Base-by-base conservation (phyloP, 2,329 filamentous ascomycete genomes). In the Emmonsiellopsis sp. region DNA sequence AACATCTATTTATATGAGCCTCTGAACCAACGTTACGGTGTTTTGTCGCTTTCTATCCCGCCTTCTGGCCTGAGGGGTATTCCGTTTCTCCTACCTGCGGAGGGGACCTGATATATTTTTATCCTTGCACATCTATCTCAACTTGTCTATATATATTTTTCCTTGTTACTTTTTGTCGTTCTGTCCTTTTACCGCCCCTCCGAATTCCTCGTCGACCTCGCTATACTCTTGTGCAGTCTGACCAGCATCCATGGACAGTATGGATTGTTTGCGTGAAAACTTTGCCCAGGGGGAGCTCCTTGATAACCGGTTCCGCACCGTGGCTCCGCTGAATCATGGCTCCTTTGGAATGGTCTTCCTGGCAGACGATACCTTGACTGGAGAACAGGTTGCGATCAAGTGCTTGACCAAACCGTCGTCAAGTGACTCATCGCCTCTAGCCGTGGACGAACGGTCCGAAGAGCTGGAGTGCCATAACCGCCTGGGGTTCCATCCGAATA, bases 261-360 rank as follows among this genome's bases (percentile, higher is more conserved):
- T 95, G 89, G 88, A 90, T 75, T 95, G 89, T 78, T 82, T 95
- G 78, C 84, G 85, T 75, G 83, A 90, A 74, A 80, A 84, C 67
- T 93, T 95, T 74, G 77, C 83, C 66, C 78, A 83, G 71, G 88
- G 87, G 71, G 82, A 87, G 72, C 74, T 95, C 67, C 84, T 95
- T 67, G 84, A 88, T 68, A 90, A 88, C 70, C 91, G 93, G 61
- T 98, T 93, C 71, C 79, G 87, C 74, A 95, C 91, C 53, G 80
- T 96, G 66, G 88, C 91, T 61, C 91, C 93, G 54, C 86, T 98
- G 75, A 98, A 98, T 69, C 90, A 96, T 80, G 93, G 93, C 63
- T 97, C 93, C 53, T 98, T 97, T 67, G 93, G 93, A 68, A 94
- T 97, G 88, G 93, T 98, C 64, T 96, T 96, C 73, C 85, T 90